phyloP scores from a whole-genome alignment of 495 filamentous ascomycete species.

The Monascus purpureus region DNA sequence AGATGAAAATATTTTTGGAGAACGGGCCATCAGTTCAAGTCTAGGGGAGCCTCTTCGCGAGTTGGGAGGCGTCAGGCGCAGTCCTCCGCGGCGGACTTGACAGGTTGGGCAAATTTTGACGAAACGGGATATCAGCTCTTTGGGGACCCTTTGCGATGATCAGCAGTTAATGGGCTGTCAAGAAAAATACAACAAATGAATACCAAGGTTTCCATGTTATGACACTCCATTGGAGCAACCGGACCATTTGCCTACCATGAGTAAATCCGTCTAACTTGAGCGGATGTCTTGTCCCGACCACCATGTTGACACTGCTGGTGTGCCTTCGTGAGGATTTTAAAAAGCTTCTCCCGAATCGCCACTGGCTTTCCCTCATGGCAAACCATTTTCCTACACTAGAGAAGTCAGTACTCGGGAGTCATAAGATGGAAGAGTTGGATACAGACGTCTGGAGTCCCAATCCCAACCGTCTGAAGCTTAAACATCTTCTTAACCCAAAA shows the following conservation, averaged over 20 bases:
- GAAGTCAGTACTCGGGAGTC: not conserved
- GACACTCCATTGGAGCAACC: too few relatives aligned
- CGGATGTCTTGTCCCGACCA: conserved; percentile 46
- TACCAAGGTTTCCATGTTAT: not conserved
- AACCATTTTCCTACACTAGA: conserved; percentile 31
- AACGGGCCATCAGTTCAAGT: conserved; percentile 21
- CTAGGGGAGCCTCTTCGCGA: conserved; percentile 30
- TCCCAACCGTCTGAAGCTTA: conserved; percentile 29
- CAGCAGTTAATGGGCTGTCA: not conserved
- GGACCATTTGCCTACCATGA: conserved; percentile 32
- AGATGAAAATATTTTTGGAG: conserved; percentile 28
- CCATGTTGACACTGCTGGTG: conserved; percentile 45
- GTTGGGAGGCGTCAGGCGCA: conserved; percentile 30
- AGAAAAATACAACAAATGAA: not conserved
- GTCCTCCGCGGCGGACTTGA: conserved; percentile 31
- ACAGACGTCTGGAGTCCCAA: conserved; percentile 21
- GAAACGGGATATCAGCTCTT: conserved; percentile 44
- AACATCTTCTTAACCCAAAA: conserved; percentile 54
- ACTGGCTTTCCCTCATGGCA: conserved; percentile 47
- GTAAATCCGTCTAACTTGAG: conserved; percentile 40
- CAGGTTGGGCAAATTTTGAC: conserved; percentile 43
- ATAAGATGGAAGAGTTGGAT: not conserved
- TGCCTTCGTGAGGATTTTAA: conserved; percentile 41
- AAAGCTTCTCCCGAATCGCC: conserved; percentile 44
- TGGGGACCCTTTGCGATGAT: conserved; percentile 33